Percentiles rank a stretch among this genome's conserved stretches.
Evolutionary conservation across 2,329 filamentous ascomycete genomes (phyloP).

Genomic region (Clonostachys sp.): DNA sequence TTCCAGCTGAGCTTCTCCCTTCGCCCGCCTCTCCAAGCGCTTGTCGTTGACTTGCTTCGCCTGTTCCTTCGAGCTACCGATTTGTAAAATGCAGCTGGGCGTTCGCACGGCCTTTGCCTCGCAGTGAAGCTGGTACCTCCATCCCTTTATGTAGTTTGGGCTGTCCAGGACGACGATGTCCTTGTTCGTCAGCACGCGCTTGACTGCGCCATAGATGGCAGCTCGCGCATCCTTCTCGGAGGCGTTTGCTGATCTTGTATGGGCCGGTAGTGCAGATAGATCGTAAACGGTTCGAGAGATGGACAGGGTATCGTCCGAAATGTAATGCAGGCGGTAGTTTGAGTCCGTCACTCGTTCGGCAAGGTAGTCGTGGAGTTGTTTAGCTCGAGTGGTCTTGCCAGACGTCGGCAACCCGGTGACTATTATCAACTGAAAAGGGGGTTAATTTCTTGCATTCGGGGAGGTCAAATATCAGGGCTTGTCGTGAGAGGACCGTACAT

Average conservation of each 20-base stretch:
- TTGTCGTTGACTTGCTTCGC: slow-evolving; percentile 56
- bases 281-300: slow-evolving; percentile 70
- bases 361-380: slow-evolving; percentile 64
- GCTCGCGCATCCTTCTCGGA: slow-evolving; percentile 81
- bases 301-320: slow-evolving; percentile 68
- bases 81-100: slow-evolving; percentile 68
- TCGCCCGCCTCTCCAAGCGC: slow-evolving; percentile 32
- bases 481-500: neutral
- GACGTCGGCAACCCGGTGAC: slow-evolving; percentile 64
- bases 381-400: slow-evolving; percentile 62
- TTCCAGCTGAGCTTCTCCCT: slow-evolving; percentile 1
- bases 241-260: slow-evolving; percentile 66
- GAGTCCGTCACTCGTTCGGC: slow-evolving; percentile 44
- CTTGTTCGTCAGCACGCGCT: slow-evolving; percentile 65
- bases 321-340: slow-evolving; percentile 64
- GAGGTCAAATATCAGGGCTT: too few relatives aligned
- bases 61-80: slow-evolving; percentile 50
- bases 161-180: slow-evolving; percentile 78
- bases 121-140: slow-evolving; percentile 81
- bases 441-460: too few relatives aligned
- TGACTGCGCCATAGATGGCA: slow-evolving; percentile 71
- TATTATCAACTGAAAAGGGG: slow-evolving; percentile 52
- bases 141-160: slow-evolving; percentile 86
- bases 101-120: slow-evolving; percentile 78
- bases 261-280: slow-evolving; percentile 50